Base-by-base conservation (phyloP, 352 stramenopile species). In the Thalassiosira allenii region DNA sequence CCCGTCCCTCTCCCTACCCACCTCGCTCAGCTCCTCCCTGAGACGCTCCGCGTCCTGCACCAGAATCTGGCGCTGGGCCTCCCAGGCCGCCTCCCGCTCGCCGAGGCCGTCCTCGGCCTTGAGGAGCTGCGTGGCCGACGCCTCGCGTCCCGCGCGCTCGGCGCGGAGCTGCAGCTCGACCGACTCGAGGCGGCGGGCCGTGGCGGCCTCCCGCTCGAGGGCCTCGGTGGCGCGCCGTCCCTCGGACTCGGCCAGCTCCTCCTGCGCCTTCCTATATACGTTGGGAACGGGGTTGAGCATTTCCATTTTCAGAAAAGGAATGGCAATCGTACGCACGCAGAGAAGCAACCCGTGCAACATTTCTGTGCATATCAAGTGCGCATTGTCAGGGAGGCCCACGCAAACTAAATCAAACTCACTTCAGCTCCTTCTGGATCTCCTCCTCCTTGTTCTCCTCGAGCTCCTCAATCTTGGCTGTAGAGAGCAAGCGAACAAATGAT, bases 81-180 rank as follows among this genome's bases (percentile, higher is more conserved):
- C 88, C 86, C 88, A 94, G 3, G 87, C 85, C 14, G 88, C 90
- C 63, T 94, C 90, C 27, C 84, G 61, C 47, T 93, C 86, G 47
- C 81, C 79, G 32, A 78, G 66, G 25, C 87, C 86, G 72, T 94
- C 87, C 44, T 89, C 81, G 1, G 82, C 81, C 43, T 92, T 84
- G 27, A 93, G 62, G 33, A 94, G 75, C 47, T 88, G 81, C 12
- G 70, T 83, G 22, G 91, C 80, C 6, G 86, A 87, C 9, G 90
- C 90, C 30, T 87, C 78, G 8, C 82, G 72, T 33, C 88, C 90
- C 1, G 90, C 88, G n/a, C 92, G 84, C 96, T 98, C 83, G 88
- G 92, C 57, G 74, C 97, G 96, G 2, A 98, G 76, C 64, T 98
- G 95, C 2, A 97, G 95, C 66, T 97, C 94, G 53, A 98, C 91